Evolutionary conservation across 345 rosid species (phyloP).

Genomic region (Ceriops zippeliana): DNA sequence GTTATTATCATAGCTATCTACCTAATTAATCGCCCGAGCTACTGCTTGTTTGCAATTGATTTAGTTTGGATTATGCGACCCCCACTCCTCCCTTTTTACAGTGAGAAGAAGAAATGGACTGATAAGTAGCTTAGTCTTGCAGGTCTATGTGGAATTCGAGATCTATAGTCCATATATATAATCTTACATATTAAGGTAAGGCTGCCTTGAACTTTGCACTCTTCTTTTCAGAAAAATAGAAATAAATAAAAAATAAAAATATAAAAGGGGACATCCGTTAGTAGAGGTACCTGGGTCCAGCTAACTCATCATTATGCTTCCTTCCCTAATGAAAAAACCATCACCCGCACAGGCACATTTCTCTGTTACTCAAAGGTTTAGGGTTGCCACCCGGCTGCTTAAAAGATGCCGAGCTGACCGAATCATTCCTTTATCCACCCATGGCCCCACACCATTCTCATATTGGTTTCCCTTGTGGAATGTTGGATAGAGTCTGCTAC

Average conservation of each 20-base stretch:
- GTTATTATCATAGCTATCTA: not conserved
- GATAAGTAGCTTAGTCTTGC: conserved; percentile 14
- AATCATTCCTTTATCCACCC: conserved; percentile 27
- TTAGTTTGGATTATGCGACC: too few species aligned
- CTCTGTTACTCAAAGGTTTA: conserved; percentile 17
- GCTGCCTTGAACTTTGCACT: not conserved
- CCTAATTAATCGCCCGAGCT: too few species aligned
- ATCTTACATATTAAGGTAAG: too few species aligned
- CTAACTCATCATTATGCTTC: conserved; percentile 20
- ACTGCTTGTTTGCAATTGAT: too few species aligned
- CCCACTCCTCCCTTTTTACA: too few species aligned
- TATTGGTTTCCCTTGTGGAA: not conserved
- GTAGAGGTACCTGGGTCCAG: conserved; percentile 20
- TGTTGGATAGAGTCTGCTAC: not conserved
- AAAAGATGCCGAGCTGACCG: conserved; percentile 22
- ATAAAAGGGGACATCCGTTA: not conserved
- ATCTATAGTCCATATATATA: too few species aligned
- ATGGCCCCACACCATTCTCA: conserved; percentile 4
- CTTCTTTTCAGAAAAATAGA: not conserved
- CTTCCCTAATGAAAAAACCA: conserved; percentile 9
- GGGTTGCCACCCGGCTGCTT: conserved; percentile 34
- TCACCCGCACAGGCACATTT: not conserved
- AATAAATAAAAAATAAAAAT: too few species aligned
- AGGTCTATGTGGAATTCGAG: not conserved
- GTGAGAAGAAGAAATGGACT: not conserved